Base-by-base conservation (phyloP, 2,329 filamentous ascomycete species). In the Aureobasidium melanogenum region DNA sequence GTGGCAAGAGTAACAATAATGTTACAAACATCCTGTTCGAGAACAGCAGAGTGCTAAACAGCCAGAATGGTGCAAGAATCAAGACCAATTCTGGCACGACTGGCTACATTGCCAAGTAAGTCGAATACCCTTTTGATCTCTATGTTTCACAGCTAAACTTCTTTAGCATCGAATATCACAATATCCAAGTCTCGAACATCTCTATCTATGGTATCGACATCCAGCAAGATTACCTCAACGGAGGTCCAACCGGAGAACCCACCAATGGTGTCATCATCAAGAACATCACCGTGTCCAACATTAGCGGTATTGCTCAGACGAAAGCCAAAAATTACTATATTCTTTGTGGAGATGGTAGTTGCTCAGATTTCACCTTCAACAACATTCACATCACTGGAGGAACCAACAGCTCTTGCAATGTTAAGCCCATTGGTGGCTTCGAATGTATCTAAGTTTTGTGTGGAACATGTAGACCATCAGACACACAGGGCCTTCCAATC, bases 141-240 rank as follows among this genome's bases (percentile, higher is more conserved):
- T 22, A 3, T 14, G 19, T 14, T 5, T 4, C 12, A 24, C 14
- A 2, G 14, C 47, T 51, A 6, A 51, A 14, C 10, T 8, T 15
- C 3, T 36, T 14, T 32, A 51, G 76, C 63, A 70, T 81, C 59
- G 75, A 73, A 24, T 82, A 79, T 71, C 69, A 72, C 63, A 76
- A 79, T 66, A 80, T 81, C 63, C 71, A 70, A 4, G 67, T 82
- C 43, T 70, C 69, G 38, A 72, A 74, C 56, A 79, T 80, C 63
- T 67, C 71, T 34, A 74, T 75, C 63, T 80, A 81, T 66, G 79
- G 79, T n/a, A 79, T 82, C 61, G 78, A 79, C 62, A 72, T 81
- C 44, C 73, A 80, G 69, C 78, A 82, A 69, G 79, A 82, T 66
- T 82, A 81, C 65, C 66, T 79, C 59, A 82, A 81, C 64, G 79